Evolutionary conservation across 2,329 filamentous ascomycete genomes (phyloP), one percentile per base, ranked within the genome.

Genomic region (Aspergillus ochraceoroseus): DNA sequence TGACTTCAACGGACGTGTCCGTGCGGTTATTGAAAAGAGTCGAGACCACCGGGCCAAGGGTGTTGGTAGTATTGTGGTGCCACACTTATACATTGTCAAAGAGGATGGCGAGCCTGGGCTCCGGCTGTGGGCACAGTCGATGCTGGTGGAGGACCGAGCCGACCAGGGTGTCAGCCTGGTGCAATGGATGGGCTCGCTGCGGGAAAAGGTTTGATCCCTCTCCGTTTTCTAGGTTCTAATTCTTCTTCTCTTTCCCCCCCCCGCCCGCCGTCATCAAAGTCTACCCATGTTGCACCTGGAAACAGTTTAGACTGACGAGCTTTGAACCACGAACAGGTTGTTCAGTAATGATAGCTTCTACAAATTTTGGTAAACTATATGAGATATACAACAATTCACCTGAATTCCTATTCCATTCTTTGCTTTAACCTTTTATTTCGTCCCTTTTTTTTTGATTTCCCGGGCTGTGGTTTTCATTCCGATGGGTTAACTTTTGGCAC

Each of bases 101-200:
- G 90, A 96, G 66, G 92, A 96, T 59, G 92, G 92, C 37, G 92
- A 98, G 69, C 92, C 92, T 20, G 90, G 86, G 57, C 71, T 98
- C 63, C 89, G 94, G 68, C 72, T 96, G 49, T 98, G 92, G 92
- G 92, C 92, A 30, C 90, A 95, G 73, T 95, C 92, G 29, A 73
- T 96, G 66, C 71, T 98, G 56, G 84, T 98, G 32, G 92, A 98
- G 67, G 92, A 98, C 67, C 76, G 90, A 52, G 87, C 90, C 40
- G 92, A 98, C 63, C 88, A 95, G 70, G 84, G 88, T 34, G 82
- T 94, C 68, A 94, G 89, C 62, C 82, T 92, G 59, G 83, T 83
- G 56, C 90, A 96, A 69, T 98, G 88, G 83, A 83, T 96, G 74
- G 88, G 87, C 41, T 82, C 79, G 57, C 68, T 98, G 66, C 78